Percentiles rank a stretch among this genome's conserved stretches.
Conservation (phyloP, 2,329 filamentous ascomycete genomes). For the Aspergillus sp. region DNA sequence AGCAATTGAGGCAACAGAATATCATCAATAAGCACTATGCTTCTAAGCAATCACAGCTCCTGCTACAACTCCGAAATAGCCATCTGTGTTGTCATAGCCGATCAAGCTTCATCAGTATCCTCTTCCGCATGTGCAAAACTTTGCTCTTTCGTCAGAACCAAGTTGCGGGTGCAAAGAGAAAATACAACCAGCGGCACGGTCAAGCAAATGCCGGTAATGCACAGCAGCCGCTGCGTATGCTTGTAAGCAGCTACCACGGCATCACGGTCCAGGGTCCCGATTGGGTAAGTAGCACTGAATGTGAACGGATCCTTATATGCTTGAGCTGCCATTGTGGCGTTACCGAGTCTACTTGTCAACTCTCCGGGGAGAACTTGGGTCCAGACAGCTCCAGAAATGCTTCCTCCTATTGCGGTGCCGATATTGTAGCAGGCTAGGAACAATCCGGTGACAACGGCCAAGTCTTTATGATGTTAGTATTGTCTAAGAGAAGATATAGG, state of each 20-base stretch:
- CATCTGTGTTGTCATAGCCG: neutral
- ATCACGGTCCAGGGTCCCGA: constrained; percentile 49
- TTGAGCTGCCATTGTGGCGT: constrained; percentile 42
- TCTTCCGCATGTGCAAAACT: constrained; percentile 45
- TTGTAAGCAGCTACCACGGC: constrained; percentile 49
- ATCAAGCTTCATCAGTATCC: neutral
- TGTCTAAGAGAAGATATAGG: neutral
- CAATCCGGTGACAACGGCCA: constrained; percentile 65
- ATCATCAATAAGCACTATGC: neutral
- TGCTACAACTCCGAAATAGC: neutral
- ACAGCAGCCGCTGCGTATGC: constrained; percentile 51
- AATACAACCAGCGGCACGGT: constrained; percentile 51
- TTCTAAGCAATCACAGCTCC: neutral
- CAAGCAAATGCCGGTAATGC: constrained; percentile 54
- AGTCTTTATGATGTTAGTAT: constrained; percentile 36
- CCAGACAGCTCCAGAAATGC: constrained; percentile 65
- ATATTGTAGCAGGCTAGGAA: constrained; percentile 66
- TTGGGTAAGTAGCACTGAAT: constrained; percentile 40
- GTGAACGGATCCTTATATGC: constrained; percentile 49
- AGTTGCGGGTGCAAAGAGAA: constrained; percentile 49
- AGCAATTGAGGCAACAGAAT: neutral
- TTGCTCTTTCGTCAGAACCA: constrained; percentile 49
- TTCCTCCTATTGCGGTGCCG: constrained; percentile 62
- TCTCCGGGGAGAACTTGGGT: constrained; percentile 56
- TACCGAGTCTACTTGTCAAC: constrained; percentile 45